These are phyloP conservation scores for Viridothelium virens DNA, from an alignment of 495 filamentous ascomycete genomes.

Conservation along the genomic window DNA sequence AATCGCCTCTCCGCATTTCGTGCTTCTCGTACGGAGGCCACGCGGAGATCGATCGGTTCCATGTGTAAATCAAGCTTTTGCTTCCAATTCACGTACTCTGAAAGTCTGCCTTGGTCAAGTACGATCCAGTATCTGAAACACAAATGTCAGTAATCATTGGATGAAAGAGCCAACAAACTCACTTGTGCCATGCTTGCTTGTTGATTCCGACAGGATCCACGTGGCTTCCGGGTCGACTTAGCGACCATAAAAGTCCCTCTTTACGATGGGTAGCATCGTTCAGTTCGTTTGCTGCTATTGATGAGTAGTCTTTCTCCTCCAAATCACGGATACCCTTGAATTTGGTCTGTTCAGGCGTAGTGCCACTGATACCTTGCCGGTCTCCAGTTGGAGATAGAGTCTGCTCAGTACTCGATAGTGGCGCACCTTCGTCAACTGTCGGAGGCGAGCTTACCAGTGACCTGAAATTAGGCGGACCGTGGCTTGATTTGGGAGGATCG, in stretches of 20 bases:
- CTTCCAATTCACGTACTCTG: slow-evolving; percentile 99
- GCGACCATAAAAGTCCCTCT: slow-evolving; percentile 89
- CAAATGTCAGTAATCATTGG: neutral
- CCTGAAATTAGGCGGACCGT: neutral
- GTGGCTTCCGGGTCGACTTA: slow-evolving; percentile 88
- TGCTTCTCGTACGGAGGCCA: slow-evolving; percentile 93
- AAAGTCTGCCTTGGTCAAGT: slow-evolving; percentile 88
- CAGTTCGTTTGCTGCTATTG: slow-evolving; percentile 34
- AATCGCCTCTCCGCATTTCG: slow-evolving; percentile 91
- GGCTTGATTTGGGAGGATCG: slow-evolving; percentile 4
- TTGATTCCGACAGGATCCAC: slow-evolving; percentile 91
- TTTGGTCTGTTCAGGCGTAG: slow-evolving; percentile 49
- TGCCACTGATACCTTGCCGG: neutral
- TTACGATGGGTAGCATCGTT: slow-evolving; percentile 57
- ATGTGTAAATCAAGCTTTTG: slow-evolving; percentile 93
- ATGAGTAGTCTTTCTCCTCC: slow-evolving; percentile 63
- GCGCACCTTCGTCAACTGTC: slow-evolving; percentile 1
- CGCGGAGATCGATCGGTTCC: slow-evolving; percentile 93
- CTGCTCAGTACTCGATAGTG: neutral
- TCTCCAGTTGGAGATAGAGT: neutral
- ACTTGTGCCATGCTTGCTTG: slow-evolving; percentile 99
- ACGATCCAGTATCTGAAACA: slow-evolving; percentile 87
- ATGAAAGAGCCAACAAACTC: slow-evolving; percentile 35
- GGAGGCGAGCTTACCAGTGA: neutral
- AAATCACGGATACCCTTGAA: slow-evolving; percentile 87